These are phyloP conservation scores for Erythrophleum ivorense DNA, from an alignment of 331 rosid species.

Conservation along the genomic window DNA sequence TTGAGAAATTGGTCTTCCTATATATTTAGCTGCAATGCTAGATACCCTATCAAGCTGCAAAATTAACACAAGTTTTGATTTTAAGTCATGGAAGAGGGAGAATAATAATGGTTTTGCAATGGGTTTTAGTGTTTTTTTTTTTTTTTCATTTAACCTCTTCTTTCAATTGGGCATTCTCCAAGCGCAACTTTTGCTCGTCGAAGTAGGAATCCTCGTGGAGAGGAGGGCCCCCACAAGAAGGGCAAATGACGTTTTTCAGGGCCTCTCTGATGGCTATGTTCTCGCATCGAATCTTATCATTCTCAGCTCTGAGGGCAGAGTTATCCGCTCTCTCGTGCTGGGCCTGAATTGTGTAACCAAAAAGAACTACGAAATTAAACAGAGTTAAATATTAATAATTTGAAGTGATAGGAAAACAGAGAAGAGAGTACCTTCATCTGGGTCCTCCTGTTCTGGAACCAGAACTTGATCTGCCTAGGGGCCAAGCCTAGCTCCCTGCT, in stretches of 20 bases:
- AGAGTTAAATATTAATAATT: too few species aligned
- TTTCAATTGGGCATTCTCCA: constrained; percentile 91
- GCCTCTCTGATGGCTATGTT: constrained; percentile 95
- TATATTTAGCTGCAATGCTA: constrained; percentile 91
- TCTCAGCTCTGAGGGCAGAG: constrained; percentile 76
- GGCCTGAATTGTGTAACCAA: constrained; percentile 59
- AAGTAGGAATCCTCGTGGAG: constrained; percentile 73
- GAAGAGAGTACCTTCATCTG: constrained; percentile 78
- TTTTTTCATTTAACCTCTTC: too few species aligned
- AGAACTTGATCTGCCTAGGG: constrained; percentile 96
- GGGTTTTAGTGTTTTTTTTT: not conserved
- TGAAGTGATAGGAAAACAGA: not conserved
- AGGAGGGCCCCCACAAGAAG: constrained; percentile 93
- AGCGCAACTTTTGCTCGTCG: constrained; percentile 82
- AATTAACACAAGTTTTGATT: not conserved
- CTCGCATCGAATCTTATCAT: constrained; percentile 93
- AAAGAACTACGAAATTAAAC: not conserved
- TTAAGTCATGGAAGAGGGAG: not conserved
- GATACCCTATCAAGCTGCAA: constrained; percentile 93
- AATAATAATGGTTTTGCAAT: not conserved
- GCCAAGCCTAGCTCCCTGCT: constrained; percentile 93
- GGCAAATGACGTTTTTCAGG: constrained; percentile 88
- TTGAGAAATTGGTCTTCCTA: constrained; percentile 94
- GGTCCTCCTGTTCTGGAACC: constrained; percentile 98
- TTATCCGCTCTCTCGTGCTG: constrained; percentile 92